These are phyloP conservation scores for Sisymbrium altissimum DNA, from an alignment of 345 rosid genomes.

Conservation along the genomic window DNA sequence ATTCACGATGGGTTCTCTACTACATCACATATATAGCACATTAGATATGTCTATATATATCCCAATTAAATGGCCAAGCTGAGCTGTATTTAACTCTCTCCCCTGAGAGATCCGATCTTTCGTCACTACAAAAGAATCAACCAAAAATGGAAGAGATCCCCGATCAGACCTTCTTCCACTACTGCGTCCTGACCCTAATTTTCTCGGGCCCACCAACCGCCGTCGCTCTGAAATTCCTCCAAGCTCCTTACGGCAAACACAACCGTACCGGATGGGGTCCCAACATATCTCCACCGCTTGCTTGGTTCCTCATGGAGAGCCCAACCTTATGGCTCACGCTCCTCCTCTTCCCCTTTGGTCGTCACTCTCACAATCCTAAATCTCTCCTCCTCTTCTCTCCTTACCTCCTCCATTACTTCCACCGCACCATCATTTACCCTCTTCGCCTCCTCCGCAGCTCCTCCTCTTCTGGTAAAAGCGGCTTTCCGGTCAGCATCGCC, in stretches of 20 bases:
- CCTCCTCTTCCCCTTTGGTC: constrained; percentile 69
- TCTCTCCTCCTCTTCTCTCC: constrained; percentile 59
- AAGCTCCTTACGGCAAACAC: constrained; percentile 96
- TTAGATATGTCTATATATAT: neutral
- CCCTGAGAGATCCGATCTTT: neutral
- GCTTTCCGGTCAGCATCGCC: constrained; percentile 59
- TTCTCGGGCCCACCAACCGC: constrained; percentile 66
- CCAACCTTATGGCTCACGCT: constrained; percentile 76
- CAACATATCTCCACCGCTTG: constrained; percentile 59
- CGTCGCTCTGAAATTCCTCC: constrained; percentile 59
- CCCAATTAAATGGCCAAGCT: neutral
- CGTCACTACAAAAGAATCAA: neutral
- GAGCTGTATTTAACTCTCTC: neutral
- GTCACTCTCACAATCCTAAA: constrained; percentile 50
- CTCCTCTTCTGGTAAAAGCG: neutral
- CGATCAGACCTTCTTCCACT: constrained; percentile 49
- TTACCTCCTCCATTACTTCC: constrained; percentile 73
- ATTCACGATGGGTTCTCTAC: too few species aligned
- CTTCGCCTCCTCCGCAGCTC: constrained; percentile 46
- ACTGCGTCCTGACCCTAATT: constrained; percentile 51
- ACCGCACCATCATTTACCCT: constrained; percentile 79
- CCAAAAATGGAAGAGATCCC: constrained; percentile 32
- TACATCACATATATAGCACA: too few species aligned
- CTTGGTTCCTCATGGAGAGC: constrained; percentile 96
- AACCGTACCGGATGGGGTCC: constrained; percentile 92